Percentiles rank a stretch among this genome's conserved stretches.
phyloP scores from a whole-genome alignment of 495 filamentous ascomycete genomes.

The Neurospora sp. region DNA sequence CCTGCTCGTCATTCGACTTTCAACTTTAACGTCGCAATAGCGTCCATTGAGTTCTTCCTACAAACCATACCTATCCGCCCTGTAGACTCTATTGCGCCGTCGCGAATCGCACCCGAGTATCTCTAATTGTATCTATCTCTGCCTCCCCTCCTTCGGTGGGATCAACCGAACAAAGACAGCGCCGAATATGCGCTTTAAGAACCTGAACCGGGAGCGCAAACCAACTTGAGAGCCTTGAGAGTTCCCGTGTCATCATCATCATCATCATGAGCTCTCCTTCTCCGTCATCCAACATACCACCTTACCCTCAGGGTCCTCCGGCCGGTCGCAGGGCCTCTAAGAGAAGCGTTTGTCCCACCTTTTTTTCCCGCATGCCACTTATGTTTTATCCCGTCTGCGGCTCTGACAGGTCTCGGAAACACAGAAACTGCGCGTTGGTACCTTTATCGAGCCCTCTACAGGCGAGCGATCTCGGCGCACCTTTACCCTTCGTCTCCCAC shows the following conservation, averaged over 20 bases:
- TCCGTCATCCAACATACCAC: not conserved
- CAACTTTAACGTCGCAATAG: not conserved
- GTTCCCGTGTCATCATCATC: not conserved
- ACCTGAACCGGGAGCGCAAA: not conserved
- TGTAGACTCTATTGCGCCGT: not conserved
- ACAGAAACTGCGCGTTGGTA: constrained; percentile 51
- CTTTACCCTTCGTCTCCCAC: constrained; percentile 41
- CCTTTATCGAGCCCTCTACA: constrained; percentile 49
- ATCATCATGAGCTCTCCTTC: constrained; percentile 25
- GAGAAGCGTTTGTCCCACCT: constrained; percentile 20
- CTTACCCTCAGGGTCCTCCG: constrained; percentile 3
- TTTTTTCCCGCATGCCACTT: not conserved
- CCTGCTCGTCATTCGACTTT: not conserved
- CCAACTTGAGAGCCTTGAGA: not conserved
- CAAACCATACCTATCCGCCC: not conserved
- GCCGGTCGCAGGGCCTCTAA: constrained; percentile 22
- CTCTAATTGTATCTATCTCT: not conserved
- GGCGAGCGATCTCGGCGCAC: constrained; percentile 49
- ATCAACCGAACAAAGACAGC: not conserved
- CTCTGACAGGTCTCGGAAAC: not conserved
- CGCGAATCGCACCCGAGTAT: not conserved
- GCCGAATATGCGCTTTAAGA: not conserved
- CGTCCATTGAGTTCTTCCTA: not conserved
- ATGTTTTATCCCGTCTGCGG: not conserved
- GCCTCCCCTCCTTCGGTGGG: not conserved